A percentile compares a stretch with the other conserved stretches of the same genome.
phyloP scores from a whole-genome alignment of 768 basidiomycete species.

The Suillus decipiens region DNA sequence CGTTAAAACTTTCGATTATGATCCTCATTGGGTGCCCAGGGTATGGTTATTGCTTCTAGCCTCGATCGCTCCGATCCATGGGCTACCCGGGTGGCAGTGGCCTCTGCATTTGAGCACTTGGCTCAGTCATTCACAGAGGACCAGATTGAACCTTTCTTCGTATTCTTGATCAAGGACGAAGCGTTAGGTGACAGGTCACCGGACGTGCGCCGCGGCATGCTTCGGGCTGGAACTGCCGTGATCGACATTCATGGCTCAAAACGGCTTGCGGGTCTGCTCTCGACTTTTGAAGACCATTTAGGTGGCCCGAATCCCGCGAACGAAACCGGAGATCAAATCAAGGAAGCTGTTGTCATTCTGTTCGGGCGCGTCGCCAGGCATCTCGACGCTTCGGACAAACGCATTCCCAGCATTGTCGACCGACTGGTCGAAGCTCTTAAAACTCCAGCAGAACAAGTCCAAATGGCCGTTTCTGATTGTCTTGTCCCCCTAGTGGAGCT shows the following conservation, averaged over 20 bases:
- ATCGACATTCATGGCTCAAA: conserved; percentile 82
- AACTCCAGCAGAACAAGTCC: conserved; percentile 95
- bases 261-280: conserved; percentile 72
- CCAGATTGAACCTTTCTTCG: conserved; percentile 72
- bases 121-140: conserved; percentile 64
- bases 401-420: conserved; percentile 81
- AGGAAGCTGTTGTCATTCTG: conserved; percentile 93
- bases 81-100: conserved; percentile 77
- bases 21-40: conserved; percentile 46
- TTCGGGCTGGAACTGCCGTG: conserved; percentile 78
- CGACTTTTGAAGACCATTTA: conserved; percentile 80
- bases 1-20: background rate
- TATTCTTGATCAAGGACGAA: conserved; percentile 82
- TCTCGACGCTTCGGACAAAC: conserved; percentile 71
- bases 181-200: conserved; percentile 84
- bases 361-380: conserved; percentile 93
- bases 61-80: conserved; percentile 90
- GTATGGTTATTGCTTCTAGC: conserved; percentile 88
- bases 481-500: conserved; percentile 81
- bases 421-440: conserved; percentile 86
- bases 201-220: conserved; percentile 84
- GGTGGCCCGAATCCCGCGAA: conserved; percentile 51
- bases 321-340: conserved; percentile 83
- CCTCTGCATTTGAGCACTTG: conserved; percentile 63
- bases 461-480: conserved; percentile 95